phyloP scores from a whole-genome alignment of 1,139 yeast species.

The Hemisphaericaspora xylofermentans region DNA sequence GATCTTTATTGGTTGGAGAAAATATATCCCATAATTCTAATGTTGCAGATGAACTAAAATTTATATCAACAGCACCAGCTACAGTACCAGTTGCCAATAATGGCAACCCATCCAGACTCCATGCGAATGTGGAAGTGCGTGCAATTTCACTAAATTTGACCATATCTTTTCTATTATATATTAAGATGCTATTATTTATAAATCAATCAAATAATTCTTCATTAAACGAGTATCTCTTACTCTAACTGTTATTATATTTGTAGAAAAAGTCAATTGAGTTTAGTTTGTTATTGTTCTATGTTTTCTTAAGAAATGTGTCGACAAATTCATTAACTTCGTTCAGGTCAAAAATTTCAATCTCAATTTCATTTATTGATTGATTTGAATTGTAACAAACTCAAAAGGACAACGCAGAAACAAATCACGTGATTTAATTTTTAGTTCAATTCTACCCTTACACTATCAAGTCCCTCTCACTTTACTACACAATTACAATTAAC shows the following conservation, averaged over 20 bases:
- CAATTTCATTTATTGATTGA: background rate
- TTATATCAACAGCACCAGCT: slow-evolving; percentile 91
- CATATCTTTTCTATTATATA: slow-evolving; percentile 37
- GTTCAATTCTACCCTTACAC: background rate
- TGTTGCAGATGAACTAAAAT: slow-evolving; percentile 74
- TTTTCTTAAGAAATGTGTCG: background rate
- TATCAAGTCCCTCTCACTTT: no score
- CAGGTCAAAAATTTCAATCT: no score
- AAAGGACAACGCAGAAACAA: slow-evolving; percentile 2
- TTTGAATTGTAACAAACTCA: background rate
- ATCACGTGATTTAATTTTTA: background rate
- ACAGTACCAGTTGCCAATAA: slow-evolving; percentile 86
- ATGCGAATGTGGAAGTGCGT: slow-evolving; percentile 90
- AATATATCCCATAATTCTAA: slow-evolving; percentile 80
- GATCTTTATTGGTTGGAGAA: slow-evolving; percentile 35
- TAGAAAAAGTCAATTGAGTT: background rate
- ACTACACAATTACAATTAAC: background rate
- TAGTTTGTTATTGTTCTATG: no score
- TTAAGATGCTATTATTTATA: background rate
- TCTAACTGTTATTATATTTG: no score
- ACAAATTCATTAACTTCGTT: no score
- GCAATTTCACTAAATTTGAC: slow-evolving; percentile 82
- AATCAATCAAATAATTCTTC: background rate
- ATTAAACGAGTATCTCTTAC: background rate
- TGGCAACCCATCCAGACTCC: slow-evolving; percentile 82